These are phyloP conservation scores for Hypoxylon rubiginosum DNA, from an alignment of 2,329 filamentous ascomycete genomes.

Conservation along the genomic window DNA sequence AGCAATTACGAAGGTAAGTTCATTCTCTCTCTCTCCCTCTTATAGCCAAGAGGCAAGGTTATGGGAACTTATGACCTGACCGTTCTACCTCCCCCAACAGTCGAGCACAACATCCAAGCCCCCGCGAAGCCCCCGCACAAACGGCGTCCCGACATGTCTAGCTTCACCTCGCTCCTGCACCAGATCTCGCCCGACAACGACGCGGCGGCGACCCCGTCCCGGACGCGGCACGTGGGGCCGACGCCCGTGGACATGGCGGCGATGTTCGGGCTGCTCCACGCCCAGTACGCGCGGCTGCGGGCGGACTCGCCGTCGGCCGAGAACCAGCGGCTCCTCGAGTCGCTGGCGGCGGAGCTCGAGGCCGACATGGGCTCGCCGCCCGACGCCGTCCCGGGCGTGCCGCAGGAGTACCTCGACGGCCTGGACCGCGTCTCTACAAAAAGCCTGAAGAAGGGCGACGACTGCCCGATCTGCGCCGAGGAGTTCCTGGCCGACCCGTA, in stretches of 20 bases:
- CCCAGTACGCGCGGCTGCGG: conserved; percentile 68
- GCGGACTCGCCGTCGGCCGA: conserved; percentile 61
- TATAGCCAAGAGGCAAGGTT: background rate
- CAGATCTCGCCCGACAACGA: conserved; percentile 59
- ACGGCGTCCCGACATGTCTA: conserved; percentile 73
- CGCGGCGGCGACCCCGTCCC: conserved; percentile 34
- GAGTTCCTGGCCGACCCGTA: conserved; percentile 72
- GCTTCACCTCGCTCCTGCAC: conserved; percentile 70
- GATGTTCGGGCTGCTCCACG: conserved; percentile 70
- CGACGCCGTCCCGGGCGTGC: conserved; percentile 65
- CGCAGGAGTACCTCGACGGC: conserved; percentile 70
- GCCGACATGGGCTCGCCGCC: conserved; percentile 67
- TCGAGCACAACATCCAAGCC: conserved; percentile 74
- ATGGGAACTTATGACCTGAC: background rate
- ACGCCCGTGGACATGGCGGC: conserved; percentile 71
- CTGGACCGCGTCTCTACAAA: conserved; percentile 70
- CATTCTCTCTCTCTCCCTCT: background rate
- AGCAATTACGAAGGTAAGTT: conserved; percentile 54
- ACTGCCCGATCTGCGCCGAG: conserved; percentile 75
- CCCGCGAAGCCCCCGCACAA: conserved; percentile 56
- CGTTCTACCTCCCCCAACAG: conserved; percentile 53
- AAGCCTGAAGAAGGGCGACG: conserved; percentile 64
- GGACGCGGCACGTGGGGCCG: conserved; percentile 63
- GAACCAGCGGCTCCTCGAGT: conserved; percentile 65
- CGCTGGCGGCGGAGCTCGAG: conserved; percentile 63